Conservation (phyloP, 345 rosid species). For the Eucalyptus erythrocorys region DNA sequence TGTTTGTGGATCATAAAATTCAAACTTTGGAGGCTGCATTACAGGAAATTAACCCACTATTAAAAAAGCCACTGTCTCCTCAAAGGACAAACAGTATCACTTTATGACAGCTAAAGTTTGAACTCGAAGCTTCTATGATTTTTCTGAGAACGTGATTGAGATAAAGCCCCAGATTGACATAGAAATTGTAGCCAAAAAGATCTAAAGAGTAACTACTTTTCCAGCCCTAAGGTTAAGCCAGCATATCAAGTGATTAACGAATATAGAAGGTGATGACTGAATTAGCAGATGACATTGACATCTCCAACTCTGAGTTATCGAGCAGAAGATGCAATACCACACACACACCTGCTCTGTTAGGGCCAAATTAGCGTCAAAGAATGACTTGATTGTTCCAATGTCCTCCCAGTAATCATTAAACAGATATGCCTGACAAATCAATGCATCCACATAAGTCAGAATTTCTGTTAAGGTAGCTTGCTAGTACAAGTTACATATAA, state of each 20-base stretch:
- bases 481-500: not conserved
- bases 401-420: constrained; percentile 96
- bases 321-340: not conserved
- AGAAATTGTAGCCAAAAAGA: not conserved
- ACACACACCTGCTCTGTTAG: constrained; percentile 67
- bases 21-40: constrained; percentile 60
- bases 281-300: not conserved
- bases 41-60: not conserved
- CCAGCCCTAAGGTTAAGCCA: not conserved
- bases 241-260: not conserved
- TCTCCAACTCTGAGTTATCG: not conserved
- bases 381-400: constrained; percentile 81
- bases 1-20: constrained; percentile 80
- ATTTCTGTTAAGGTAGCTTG: not conserved
- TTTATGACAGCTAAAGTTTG: not conserved
- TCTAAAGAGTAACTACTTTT: not conserved
- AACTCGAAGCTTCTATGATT: not conserved
- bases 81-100: not conserved
- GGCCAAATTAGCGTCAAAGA: constrained; percentile 86
- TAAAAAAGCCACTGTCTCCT: not conserved
- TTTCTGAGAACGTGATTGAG: not conserved
- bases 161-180: not conserved
- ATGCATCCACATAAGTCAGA: not conserved
- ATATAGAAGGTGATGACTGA: not conserved
- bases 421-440: constrained; percentile 47